phyloP scores from a whole-genome alignment of 2,329 filamentous ascomycete species.

The Arthrobotrys megalospora region DNA sequence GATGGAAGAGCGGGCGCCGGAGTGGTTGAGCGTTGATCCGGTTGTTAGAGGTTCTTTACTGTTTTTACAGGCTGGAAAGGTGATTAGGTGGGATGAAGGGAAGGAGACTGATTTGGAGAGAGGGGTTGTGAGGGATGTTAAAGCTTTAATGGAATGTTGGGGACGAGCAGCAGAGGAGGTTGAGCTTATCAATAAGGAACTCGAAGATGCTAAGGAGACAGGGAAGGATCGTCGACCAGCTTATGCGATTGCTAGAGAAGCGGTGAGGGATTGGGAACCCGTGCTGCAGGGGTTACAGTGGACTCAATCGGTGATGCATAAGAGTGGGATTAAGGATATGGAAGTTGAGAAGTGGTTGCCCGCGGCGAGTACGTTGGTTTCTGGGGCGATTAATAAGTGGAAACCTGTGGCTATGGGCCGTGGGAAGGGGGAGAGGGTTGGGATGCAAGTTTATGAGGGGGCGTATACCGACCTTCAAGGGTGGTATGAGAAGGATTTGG shows the following conservation, averaged over 20 bases:
- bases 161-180: slow-evolving; percentile 28
- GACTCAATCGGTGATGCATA: slow-evolving; percentile 45
- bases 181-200: not conserved
- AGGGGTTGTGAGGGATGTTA: slow-evolving; percentile 23
- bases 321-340: slow-evolving; percentile 26
- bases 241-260: slow-evolving; percentile 46
- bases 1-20: slow-evolving; percentile 23
- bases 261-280: slow-evolving; percentile 47
- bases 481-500: slow-evolving; percentile 47
- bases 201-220: not conserved
- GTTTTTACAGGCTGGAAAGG: slow-evolving; percentile 43
- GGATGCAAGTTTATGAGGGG: slow-evolving; percentile 55
- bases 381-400: slow-evolving; percentile 34
- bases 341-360: slow-evolving; percentile 43
- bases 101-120: slow-evolving; percentile 21
- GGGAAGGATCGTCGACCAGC: not conserved
- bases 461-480: slow-evolving; percentile 42
- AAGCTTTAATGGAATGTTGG: slow-evolving; percentile 43
- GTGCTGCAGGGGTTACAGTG: slow-evolving; percentile 48
- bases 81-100: slow-evolving; percentile 42
- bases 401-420: slow-evolving; percentile 20
- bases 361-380: slow-evolving; percentile 21
- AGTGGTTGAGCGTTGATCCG: slow-evolving; percentile 46
- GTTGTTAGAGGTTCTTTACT: slow-evolving; percentile 45
- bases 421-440: slow-evolving; percentile 26